Evolutionary conservation across 163 green algal species (phyloP).

Genomic region (Volvox carteri): DNA sequence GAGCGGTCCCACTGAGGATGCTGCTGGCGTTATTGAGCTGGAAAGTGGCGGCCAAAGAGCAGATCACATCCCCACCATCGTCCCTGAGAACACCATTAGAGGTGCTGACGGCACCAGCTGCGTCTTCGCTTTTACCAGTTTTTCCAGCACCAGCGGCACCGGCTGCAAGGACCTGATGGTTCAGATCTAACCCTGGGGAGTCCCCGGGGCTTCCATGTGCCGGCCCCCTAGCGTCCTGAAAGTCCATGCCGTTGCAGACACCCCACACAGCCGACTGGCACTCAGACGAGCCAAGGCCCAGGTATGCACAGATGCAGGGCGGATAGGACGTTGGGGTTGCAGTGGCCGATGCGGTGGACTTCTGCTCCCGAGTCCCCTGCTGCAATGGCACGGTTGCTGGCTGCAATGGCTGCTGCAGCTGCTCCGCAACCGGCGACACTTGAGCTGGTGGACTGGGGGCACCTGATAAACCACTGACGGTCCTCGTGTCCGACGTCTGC

Average conservation of each 20-base stretch:
- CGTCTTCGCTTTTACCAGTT: too few relatives aligned
- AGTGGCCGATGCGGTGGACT: neutral
- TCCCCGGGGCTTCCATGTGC: too few relatives aligned
- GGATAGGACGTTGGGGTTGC: slow-evolving; percentile 6
- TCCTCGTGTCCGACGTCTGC: neutral
- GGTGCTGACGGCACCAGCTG: neutral
- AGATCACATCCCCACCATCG: neutral
- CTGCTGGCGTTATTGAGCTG: slow-evolving; percentile 21
- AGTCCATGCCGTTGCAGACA: neutral
- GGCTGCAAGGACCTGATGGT: neutral
- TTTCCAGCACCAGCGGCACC: too few relatives aligned
- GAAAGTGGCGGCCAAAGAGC: neutral
- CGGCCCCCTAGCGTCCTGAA: neutral
- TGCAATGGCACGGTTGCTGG: too few relatives aligned
- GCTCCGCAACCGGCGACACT: neutral
- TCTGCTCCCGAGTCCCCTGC: neutral
- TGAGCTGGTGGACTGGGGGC: neutral
- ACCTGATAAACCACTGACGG: neutral
- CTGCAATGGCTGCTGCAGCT: neutral
- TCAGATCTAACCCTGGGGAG: too few relatives aligned
- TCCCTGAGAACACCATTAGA: neutral
- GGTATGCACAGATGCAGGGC: slow-evolving; percentile 49
- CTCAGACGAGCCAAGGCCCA: neutral
- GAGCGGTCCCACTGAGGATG: neutral
- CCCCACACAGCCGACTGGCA: neutral